Evolutionary conservation across 805 yeast species (phyloP), one percentile per base, ranked within the genome.

Genomic region (Candida piceae): DNA sequence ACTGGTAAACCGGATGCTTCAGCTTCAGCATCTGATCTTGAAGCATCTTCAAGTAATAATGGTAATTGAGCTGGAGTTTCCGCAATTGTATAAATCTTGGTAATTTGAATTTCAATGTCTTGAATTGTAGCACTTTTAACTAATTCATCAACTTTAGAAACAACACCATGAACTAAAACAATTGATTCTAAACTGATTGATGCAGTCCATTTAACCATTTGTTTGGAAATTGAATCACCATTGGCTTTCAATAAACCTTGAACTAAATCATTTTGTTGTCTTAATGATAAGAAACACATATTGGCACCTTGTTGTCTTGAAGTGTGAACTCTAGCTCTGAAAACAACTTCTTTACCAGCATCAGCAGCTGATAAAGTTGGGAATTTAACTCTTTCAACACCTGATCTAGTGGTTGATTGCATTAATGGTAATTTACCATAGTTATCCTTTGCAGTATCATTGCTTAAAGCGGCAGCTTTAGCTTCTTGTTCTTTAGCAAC

Each of bases 221-320:
- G 96, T 67, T 93, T 93, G 35, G 96, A 84, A 32, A 93, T 72
- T 31, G 80, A 66, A 9, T 66, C 68, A 53, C 77, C 76, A 54
- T 83, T 78, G 43, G 84, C 82, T 58, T 81, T 86, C 46, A 89
- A 69, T 44, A 93, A 72, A 41, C 84, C 95, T 71, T 90, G 97
- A 53, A 89, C 76, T 54, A 82, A 66, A 42, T 76, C 75, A 38
- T 76, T 70, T 67, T 87, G 96, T 70, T 93, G 98, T 70, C 99
- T 84, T 53, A 93, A 78, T 18, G 95, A 78, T 53, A 90, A 66
- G 63, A 93, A 93, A 36, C 84, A 76, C 83, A 93, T 80, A 47
- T 94, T 88, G 55, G 95, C 95, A 63, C 96, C 95, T 64, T 90
- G 97, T 58, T 87, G 84, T 70, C 99, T 84, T 11, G 90, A 76